Base-by-base conservation (phyloP, 805 yeast genomes). In the Cyberlindnera meyerae region DNA sequence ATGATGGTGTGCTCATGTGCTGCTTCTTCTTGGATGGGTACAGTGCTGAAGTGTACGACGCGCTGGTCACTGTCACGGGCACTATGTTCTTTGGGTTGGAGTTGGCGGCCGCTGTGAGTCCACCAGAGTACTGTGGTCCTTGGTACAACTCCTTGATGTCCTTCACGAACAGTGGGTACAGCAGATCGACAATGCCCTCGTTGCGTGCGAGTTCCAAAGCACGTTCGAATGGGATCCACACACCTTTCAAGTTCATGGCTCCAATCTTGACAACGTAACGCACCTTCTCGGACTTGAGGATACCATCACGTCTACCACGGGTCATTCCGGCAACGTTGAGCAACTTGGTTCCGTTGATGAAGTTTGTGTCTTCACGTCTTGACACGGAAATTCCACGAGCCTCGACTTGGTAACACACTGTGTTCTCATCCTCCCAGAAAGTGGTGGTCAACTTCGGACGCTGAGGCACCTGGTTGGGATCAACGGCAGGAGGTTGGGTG, bases 401-500 rank as follows among this genome's bases (percentile, higher is more conserved):
- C 42, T 79, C 85, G 33, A 79, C 85, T 55, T 79, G 86, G 57
- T 79, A 79, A 51, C 86, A 79, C 29, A 79, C 62, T 1, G 86
- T 79, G 48, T 75, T 76, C 49, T 79, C 85, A 52, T 79, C 85
- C 58, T 79, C 85, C 85, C 85, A 79, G 78, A 77, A 77, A 11
- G 83, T 78, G 17, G 85, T 79, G 31, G 84, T 78, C 39, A 79
- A 77, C 44, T 80, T 65, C 8, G 82, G 85, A 8, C 43, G 36
- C 34, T 66, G 57, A 3, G 56, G 61, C 9, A 45, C 29, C 31
- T 47, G 58, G 37, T 41, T 53, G n/a, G 54, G 53, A 36, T 56
- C 56, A 16, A 46, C 33, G 18, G 49, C 13, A 15, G 44, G 45
- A 2, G 51, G 46, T 30, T 43, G 54, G 1, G 46, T 27, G 12